Evolutionary conservation across 2,329 filamentous ascomycete species (phyloP), one percentile per base, ranked within the genome.

Genomic region (Xylaria sp.): DNA sequence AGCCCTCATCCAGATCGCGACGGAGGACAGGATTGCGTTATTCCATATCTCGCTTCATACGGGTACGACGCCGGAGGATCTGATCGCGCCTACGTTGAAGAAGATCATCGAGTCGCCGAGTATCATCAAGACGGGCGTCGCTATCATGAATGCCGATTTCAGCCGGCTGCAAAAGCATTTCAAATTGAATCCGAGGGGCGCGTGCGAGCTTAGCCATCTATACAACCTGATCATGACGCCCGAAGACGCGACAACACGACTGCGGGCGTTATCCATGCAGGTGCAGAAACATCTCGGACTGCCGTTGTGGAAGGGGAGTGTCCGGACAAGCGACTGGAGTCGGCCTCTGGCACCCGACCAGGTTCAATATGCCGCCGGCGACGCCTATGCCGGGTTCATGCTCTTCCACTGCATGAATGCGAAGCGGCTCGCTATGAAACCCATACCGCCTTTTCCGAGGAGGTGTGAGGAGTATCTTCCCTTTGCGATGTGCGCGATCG

Each of bases 311-410:
- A 70, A 70, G 51, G 68, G 63, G 4, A 39, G 44, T 0, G 61
- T 61, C 2, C 60, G 68, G 30, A 62, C 30, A 2, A 69, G 68
- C 39, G 47, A 67, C 34, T 70, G 68, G 68, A 67, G 63, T 34
- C 37, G 16, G 16, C 63, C 65, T 0, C 52, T 70, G 2, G 58
- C 53, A 16, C 18, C 30, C 1, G 51, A 54, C 0, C 67, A 69
- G 56, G 63, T 53, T 7, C 39, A 52, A 3, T 68, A 70, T 47
- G 69, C 68, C 9, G 68, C 66, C 11, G 56, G 63, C 30, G 69
- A 70, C 37, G 66, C 64, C 1, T 70, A 70, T 23, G 67, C 65
- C n/a, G 55, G 63, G n/a, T 68, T 61, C 49, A 70, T 70, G 68
- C 64, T 70, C 1, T 70, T 67, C 54, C 67, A 70, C 39, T 65